Evolutionary conservation across 2,329 filamentous ascomycete species (phyloP), one percentile per base, ranked within the genome.

Genomic region (Dendrostoma leiphaemia): DNA sequence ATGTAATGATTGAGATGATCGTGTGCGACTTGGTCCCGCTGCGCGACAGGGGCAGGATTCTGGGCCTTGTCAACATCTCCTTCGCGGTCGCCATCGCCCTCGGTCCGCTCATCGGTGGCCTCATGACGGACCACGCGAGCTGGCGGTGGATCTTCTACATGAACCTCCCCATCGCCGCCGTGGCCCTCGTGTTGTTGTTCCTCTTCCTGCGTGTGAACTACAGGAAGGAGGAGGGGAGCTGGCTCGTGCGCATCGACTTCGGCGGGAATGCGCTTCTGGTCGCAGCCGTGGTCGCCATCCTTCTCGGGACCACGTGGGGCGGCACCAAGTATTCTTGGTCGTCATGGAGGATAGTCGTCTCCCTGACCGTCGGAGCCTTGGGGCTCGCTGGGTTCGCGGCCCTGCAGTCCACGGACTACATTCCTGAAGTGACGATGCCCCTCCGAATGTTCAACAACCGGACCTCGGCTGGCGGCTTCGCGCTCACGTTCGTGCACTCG

Each of bases 331-430:
- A 60, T 34, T 32, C 57, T 3, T 64, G 61, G 61, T 45, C 40
- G 2, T 57, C 55, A 0, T 57, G 35, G 24, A 37, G 51, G 12
- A 43, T 48, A n/a, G 6, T 77, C 1, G 57, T 66, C 0, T 74
- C 74, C 1, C 56, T 78, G 7, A 34, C 76, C 2, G 47, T 76
- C 1, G 71, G 74, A 0, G 10, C 73, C 7, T 24, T 67, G 3
- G 72, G 72, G 2, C 58, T 74, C 3, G 45, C 64, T 6, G 50
- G 54, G 0, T 75, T 78, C 50, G 52, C 54, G 10, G 51, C 64
- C 12, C 71, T 64, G 59, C 66, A 72, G 52, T 56, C 59, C 8
- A 62, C 63, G 13, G 34, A 32, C 19, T 15, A 32, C 32, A 54
- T 49, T 32, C 7, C 19, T 2, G 62, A 71, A 40, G 63, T 68